Conservation (phyloP, 140 eudicot species). For the Ambrosia hybrid region DNA sequence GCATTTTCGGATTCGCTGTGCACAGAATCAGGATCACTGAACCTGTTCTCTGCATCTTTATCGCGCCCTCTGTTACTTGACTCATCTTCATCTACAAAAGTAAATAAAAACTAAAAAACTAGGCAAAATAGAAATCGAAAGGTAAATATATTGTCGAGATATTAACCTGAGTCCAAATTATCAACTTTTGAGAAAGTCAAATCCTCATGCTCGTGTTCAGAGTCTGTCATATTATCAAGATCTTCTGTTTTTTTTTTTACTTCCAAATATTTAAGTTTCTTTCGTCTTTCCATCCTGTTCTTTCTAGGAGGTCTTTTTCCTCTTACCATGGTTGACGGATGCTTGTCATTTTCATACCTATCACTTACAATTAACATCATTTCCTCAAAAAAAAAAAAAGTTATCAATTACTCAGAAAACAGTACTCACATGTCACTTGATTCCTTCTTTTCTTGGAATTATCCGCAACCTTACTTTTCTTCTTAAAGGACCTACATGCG, state of each 20-base stretch:
- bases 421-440: slow-evolving; percentile 50
- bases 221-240: slow-evolving; percentile 33
- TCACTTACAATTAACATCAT: slow-evolving; percentile 24
- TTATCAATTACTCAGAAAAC: slow-evolving; percentile 3
- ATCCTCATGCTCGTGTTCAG: slow-evolving; percentile 24
- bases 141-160: background rate
- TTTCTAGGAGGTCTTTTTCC: slow-evolving; percentile 66
- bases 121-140: background rate
- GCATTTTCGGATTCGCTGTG: slow-evolving; percentile 20
- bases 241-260: slow-evolving; percentile 38
- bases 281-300: slow-evolving; percentile 39
- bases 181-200: slow-evolving; percentile 42
- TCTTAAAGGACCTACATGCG: slow-evolving; percentile 58
- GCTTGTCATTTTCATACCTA: slow-evolving; percentile 49
- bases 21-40: slow-evolving; percentile 40
- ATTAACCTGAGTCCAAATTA: slow-evolving; percentile 57
- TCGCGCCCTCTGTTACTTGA: slow-evolving; percentile 26
- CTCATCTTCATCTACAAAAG: slow-evolving; percentile 31
- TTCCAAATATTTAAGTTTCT: slow-evolving; percentile 31
- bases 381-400: background rate
- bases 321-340: slow-evolving; percentile 50
- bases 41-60: slow-evolving; percentile 42
- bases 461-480: slow-evolving; percentile 35
- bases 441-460: slow-evolving; percentile 36
- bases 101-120: slow-evolving; percentile 5